A percentile compares a stretch with the other conserved stretches of the same genome.
Evolutionary conservation across 78 protist genomes (phyloP).

Genomic region (Carpediemonas membranifera): DNA sequence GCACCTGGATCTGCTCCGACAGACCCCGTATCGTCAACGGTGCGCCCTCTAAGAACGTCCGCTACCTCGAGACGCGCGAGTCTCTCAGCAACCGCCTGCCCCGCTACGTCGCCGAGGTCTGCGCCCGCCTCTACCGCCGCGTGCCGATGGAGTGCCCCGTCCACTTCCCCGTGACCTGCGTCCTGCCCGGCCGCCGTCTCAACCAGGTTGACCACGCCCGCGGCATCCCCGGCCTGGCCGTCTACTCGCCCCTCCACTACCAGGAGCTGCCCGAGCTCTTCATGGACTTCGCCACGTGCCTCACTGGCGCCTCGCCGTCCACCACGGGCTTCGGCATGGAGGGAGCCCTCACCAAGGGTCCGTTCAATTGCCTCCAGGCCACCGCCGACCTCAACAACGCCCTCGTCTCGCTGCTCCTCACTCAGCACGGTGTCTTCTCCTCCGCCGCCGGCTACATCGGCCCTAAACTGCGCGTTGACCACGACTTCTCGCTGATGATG

Average conservation of each 20-base stretch:
- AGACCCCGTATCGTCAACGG: slow-evolving; percentile 6
- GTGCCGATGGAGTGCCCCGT: background rate
- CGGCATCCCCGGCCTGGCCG: background rate
- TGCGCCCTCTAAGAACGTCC: slow-evolving; percentile 4
- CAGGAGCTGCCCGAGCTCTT: slow-evolving; percentile 17
- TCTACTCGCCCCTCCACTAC: slow-evolving; percentile 5
- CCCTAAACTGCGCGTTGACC: background rate
- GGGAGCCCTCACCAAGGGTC: slow-evolving; percentile 16
- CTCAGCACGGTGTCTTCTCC: background rate
- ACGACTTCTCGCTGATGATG: slow-evolving; percentile 8
- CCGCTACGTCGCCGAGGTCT: slow-evolving; percentile 9
- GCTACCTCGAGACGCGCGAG: slow-evolving; percentile 2
- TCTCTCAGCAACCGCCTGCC: background rate
- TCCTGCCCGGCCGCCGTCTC: background rate
- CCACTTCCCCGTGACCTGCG: background rate
- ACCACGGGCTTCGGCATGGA: slow-evolving; percentile 9
- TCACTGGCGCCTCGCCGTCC: slow-evolving; percentile 15
- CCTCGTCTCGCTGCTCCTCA: background rate
- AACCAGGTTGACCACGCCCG: background rate
- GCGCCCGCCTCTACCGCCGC: background rate
- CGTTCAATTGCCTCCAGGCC: background rate
- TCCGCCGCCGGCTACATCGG: slow-evolving; percentile 18
- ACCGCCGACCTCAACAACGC: slow-evolving; percentile 8
- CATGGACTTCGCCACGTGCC: background rate
- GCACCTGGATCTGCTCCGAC: background rate